Evolutionary conservation across 768 basidiomycete genomes (phyloP).

Genomic region (Rhodotorula paludigena): DNA sequence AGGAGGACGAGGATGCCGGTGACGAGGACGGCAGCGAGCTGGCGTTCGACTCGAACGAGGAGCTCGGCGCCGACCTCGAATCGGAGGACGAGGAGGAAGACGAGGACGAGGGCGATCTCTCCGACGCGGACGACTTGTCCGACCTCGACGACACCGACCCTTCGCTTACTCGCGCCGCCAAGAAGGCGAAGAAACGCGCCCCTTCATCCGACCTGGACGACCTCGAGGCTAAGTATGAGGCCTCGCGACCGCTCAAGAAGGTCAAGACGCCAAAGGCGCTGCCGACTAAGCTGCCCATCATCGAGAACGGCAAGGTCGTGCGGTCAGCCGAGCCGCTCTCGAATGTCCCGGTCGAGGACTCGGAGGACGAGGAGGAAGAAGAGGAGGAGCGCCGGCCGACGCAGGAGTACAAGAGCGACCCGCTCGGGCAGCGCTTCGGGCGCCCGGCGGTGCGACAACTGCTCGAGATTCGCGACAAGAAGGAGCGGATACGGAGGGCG

Average conservation of each 20-base stretch:
- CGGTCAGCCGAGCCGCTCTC: slow-evolving; percentile 12
- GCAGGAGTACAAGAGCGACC: slow-evolving; percentile 37
- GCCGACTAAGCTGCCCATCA: slow-evolving; percentile 38
- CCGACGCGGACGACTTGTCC: slow-evolving; percentile 62
- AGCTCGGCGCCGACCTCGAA: slow-evolving; percentile 37
- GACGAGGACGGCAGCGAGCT: slow-evolving; percentile 44
- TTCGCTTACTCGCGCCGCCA: slow-evolving; percentile 24
- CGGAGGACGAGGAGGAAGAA: slow-evolving; percentile 29
- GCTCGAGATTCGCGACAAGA: slow-evolving; percentile 62
- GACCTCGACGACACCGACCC: slow-evolving; percentile 6
- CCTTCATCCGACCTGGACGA: slow-evolving; percentile 57
- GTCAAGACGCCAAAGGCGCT: slow-evolving; percentile 43
- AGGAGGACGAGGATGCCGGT: slow-evolving; percentile 39
- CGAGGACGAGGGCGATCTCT: slow-evolving; percentile 49
- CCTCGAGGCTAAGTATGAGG: slow-evolving; percentile 47
- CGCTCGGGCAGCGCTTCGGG: slow-evolving; percentile 72
- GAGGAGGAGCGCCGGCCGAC: slow-evolving; percentile 8
- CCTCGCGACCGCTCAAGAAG: slow-evolving; percentile 48
- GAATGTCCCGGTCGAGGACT: neutral
- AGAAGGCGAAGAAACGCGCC: slow-evolving; percentile 47
- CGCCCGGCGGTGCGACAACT: slow-evolving; percentile 70
- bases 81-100: slow-evolving; percentile 49
- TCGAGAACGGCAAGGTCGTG: slow-evolving; percentile 52
- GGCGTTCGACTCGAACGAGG: slow-evolving; percentile 15
- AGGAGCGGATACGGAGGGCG: slow-evolving; percentile 64